phyloP scores from a whole-genome alignment of 352 stramenopile genomes.

The Pythium sukuiense region DNA sequence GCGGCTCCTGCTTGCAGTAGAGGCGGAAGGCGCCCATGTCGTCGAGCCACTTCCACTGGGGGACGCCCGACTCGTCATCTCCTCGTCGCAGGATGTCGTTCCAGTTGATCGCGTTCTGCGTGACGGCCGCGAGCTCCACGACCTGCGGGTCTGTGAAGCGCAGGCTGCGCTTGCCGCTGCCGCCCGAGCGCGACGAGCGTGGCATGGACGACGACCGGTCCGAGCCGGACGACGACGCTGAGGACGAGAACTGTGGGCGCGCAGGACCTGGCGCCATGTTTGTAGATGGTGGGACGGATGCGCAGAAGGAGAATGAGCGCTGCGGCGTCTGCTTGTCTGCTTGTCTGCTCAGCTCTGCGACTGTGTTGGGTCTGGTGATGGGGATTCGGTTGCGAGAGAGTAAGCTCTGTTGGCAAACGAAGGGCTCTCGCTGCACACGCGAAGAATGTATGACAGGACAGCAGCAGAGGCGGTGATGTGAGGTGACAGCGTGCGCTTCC shows the following conservation, averaged over 20 bases:
- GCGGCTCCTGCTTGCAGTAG: conserved; percentile 24
- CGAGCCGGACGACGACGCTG: conserved; percentile 16
- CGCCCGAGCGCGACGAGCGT: conserved; percentile 9
- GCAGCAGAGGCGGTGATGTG: neutral
- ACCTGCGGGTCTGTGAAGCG: conserved; percentile 19
- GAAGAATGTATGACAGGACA: too few species aligned
- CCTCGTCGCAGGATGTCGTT: conserved; percentile 20
- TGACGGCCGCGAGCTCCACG: conserved; percentile 8
- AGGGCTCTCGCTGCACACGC: neutral
- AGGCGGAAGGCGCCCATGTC: conserved; percentile 23
- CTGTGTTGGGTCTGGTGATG: neutral
- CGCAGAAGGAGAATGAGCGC: conserved; percentile 1
- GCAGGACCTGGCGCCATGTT: conserved; percentile 14
- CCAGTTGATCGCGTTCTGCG: conserved; percentile 24
- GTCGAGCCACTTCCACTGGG: conserved; percentile 29
- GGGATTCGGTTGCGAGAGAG: neutral
- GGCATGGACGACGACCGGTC: conserved; percentile 16
- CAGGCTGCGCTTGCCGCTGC: conserved; percentile 18
- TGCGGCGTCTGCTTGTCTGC: neutral
- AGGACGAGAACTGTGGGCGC: conserved; percentile 7
- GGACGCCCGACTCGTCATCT: neutral
- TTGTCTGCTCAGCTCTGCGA: neutral
- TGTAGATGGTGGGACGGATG: conserved; percentile 6
- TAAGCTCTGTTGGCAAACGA: conserved; percentile 6
- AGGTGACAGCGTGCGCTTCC: conserved; percentile 1